A percentile compares a stretch with the other conserved stretches of the same genome.
These are phyloP conservation scores for Lycium ferocissimum DNA, from an alignment of 257 asterid species.

Conservation along the genomic window DNA sequence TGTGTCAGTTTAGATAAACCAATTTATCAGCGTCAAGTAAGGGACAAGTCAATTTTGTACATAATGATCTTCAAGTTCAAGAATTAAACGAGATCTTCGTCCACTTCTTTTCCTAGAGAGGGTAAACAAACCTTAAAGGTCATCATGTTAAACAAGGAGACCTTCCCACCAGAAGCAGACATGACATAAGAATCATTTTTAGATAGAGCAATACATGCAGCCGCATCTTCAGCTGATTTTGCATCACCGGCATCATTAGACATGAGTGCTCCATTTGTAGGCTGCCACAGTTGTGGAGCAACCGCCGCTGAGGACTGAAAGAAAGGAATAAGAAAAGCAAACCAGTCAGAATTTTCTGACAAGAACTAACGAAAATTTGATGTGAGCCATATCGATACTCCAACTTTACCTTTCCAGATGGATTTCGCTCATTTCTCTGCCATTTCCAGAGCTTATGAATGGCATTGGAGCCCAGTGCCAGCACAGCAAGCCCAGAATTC, in stretches of 20 bases:
- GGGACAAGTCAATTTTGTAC: slow-evolving; percentile 23
- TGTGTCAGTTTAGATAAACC: slow-evolving; percentile 28
- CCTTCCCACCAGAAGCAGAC: slow-evolving; percentile 99
- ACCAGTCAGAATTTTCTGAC: background rate
- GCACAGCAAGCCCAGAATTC: slow-evolving; percentile 80
- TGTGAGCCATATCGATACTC: background rate
- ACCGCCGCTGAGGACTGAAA: slow-evolving; percentile 82
- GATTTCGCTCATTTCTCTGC: slow-evolving; percentile 93
- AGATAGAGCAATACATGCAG: slow-evolving; percentile 90
- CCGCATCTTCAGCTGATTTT: slow-evolving; percentile 80
- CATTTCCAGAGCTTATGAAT: slow-evolving; percentile 98
- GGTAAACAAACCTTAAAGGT: slow-evolving; percentile 74
- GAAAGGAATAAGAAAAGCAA: slow-evolving; percentile 26
- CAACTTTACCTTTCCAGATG: slow-evolving; percentile 70
- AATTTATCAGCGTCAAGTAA: slow-evolving; percentile 20
- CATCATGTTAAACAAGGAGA: slow-evolving; percentile 98
- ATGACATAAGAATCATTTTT: slow-evolving; percentile 97
- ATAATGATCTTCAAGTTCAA: background rate
- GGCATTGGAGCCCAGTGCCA: slow-evolving; percentile 89
- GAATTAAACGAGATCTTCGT: background rate
- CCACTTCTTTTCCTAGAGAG: background rate
- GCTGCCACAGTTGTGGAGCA: slow-evolving; percentile 94
- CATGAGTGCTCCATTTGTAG: slow-evolving; percentile 81
- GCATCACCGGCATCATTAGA: slow-evolving; percentile 77
- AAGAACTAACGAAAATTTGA: background rate